Evolutionary conservation across 441 rosid genomes (phyloP), one percentile per base, ranked within the genome.

Genomic region (Isatis lusitanica): DNA sequence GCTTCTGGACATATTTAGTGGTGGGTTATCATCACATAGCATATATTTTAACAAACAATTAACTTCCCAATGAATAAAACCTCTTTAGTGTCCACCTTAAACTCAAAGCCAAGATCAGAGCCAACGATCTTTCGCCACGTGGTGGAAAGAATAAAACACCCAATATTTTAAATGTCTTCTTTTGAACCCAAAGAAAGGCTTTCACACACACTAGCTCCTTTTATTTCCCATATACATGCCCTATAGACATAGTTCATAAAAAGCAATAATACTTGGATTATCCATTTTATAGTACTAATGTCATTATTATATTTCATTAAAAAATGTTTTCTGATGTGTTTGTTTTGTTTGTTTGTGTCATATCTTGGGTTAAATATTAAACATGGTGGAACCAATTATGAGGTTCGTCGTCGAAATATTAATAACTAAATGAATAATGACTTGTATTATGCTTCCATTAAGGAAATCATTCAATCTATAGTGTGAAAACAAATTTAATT

Each of bases 351-450:
- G 66, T 70, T 70, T 63, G 42, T 65, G 69, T 26, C 60, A 63
- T 67, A 68, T 73, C 61, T 73, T 40, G 70, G 33, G 55, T 74
- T 77, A 58, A 74, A 71, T 76, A 70, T 40, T 50, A 68, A 79
- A 67, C 63, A 78, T 81, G 85, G 90, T 84, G 89, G 87, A 83
- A 76, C 91, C 92, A 90, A 92, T 88, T 79, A 83, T 85, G 79
- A 83, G 80, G 68, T 70, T 64, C 55, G 47, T 81, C 65, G 59
- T 15, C 70, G 53, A 12, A 47, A 56, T 62, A 68, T 15, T 68
- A 78, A 11, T 65, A 68, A 9, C 57, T 40, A 74, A 69, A 4
- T 18, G 52, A 47, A 56, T 50, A 21, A 28, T 50, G 40, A 38
- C 21, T 58, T 35, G 8, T 59, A 58, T 13, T 80, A 81, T 83